Evolutionary conservation across 371 early-diverging fungal genomes (phyloP).

Genomic region (Rhizopus delemar): DNA sequence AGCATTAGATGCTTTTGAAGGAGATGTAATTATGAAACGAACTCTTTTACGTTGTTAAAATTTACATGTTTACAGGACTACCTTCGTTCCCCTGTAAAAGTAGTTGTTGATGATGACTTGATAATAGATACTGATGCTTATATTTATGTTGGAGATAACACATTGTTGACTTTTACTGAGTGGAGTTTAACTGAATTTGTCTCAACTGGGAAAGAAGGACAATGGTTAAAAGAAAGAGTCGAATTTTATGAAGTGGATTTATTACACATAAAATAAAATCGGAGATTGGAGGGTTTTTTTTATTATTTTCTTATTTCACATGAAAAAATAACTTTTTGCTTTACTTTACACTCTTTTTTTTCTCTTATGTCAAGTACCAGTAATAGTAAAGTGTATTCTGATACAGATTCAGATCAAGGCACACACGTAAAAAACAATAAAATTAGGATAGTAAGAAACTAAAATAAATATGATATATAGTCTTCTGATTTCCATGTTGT

Average conservation of each 20-base stretch:
- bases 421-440: constrained; percentile 6
- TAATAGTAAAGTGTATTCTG: constrained; percentile 11
- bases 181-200: constrained; percentile 32
- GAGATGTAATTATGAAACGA: constrained; percentile 29
- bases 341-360: too few species aligned
- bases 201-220: constrained; percentile 19
- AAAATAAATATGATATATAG: neutral
- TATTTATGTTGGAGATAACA: constrained; percentile 35
- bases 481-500: constrained; percentile 24
- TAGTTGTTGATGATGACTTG: neutral
- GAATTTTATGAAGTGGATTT: constrained; percentile 27
- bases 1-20: constrained; percentile 45
- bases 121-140: constrained; percentile 30
- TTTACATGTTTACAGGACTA: constrained; percentile 31
- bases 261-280: constrained; percentile 1
- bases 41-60: neutral
- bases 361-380: neutral
- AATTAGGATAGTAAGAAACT: neutral
- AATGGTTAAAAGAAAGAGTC: constrained; percentile 28
- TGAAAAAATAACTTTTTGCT: too few species aligned
- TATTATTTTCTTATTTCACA: too few species aligned
- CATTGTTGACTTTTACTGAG: constrained; percentile 27
- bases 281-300: too few species aligned
- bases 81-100: constrained; percentile 27
- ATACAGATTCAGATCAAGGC: constrained; percentile 22